A percentile compares a stretch with the other conserved stretches of the same genome.
These are phyloP conservation scores for Fusarium sp. DNA, from an alignment of 2,329 filamentous ascomycete species.

Conservation along the genomic window DNA sequence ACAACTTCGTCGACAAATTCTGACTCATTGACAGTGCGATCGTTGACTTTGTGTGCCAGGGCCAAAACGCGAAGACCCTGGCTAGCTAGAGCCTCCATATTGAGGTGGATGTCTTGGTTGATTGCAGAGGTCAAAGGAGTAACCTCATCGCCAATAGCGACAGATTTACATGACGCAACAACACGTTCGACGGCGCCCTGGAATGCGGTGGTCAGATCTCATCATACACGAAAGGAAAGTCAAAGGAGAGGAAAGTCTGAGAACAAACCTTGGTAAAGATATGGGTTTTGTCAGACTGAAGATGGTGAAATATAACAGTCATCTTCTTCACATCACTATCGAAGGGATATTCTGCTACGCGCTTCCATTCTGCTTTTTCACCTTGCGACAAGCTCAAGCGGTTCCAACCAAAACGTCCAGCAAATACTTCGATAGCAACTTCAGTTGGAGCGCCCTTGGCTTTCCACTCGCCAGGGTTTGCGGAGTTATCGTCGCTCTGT, in stretches of 20 bases:
- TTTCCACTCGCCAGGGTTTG: constrained; percentile 55
- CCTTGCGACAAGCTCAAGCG: constrained; percentile 52
- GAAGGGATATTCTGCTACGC: constrained; percentile 13
- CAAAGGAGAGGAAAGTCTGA: accelerated
- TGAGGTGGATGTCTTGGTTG: constrained; percentile 70
- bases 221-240: too few species aligned
- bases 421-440: constrained; percentile 72
- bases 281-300: constrained; percentile 8
- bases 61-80: constrained; percentile 77
- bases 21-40: constrained; percentile 42
- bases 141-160: constrained; percentile 59
- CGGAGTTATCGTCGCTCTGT: constrained; percentile 56
- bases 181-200: constrained; percentile 77
- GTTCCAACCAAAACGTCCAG: constrained; percentile 65
- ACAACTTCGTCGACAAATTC: constrained; percentile 47
- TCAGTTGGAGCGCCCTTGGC: constrained; percentile 67
- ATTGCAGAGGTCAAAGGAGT: constrained; percentile 55
- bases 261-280: constrained; percentile 11
- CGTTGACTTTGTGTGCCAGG: constrained; percentile 61
- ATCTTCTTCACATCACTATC: constrained; percentile 20
- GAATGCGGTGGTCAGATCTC: neutral
- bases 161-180: constrained; percentile 70
- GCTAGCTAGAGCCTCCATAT: constrained; percentile 75
- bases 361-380: constrained; percentile 52
- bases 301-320: constrained; percentile 12